Evolutionary conservation across 225 moss, liverwort and hornwort species (phyloP).

Genomic region (Marchantia paleacea): DNA sequence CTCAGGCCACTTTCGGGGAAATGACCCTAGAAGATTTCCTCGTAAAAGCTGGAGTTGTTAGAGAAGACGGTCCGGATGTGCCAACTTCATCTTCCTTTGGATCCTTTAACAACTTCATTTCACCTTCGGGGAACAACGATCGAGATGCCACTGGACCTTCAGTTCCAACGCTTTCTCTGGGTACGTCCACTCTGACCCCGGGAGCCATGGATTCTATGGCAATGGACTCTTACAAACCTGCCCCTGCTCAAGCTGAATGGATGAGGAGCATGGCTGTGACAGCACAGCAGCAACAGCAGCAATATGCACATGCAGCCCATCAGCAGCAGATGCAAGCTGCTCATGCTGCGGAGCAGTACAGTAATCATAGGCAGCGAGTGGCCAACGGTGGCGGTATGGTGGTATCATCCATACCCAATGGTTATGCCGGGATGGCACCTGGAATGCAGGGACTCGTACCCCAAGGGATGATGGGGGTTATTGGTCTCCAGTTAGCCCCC

Average conservation of each 20-base stretch:
- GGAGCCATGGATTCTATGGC: constrained; percentile 40
- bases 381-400: constrained; percentile 67
- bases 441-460: constrained; percentile 52
- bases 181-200: constrained; percentile 54
- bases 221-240: constrained; percentile 58
- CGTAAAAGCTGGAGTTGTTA: constrained; percentile 83
- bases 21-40: constrained; percentile 98
- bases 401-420: constrained; percentile 42
- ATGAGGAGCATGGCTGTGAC: constrained; percentile 45
- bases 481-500: constrained; percentile 75
- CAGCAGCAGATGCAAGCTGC: constrained; percentile 30
- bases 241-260: constrained; percentile 51
- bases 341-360: constrained; percentile 50
- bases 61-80: constrained; percentile 54
- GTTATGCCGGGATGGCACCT: constrained; percentile 52
- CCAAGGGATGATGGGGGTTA: constrained; percentile 53
- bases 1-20: constrained; percentile 63
- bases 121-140: constrained; percentile 40
- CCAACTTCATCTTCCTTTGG: constrained; percentile 19
- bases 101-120: constrained; percentile 36
- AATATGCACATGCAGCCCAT: constrained; percentile 27
- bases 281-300: constrained; percentile 72
- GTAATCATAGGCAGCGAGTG: constrained; percentile 65
- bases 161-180: constrained; percentile 63
- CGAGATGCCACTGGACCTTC: constrained; percentile 48